A percentile compares a stretch with the other conserved stretches of the same genome.
These are phyloP conservation scores for Lentinula boryana DNA, from an alignment of 768 basidiomycete species.

Conservation along the genomic window DNA sequence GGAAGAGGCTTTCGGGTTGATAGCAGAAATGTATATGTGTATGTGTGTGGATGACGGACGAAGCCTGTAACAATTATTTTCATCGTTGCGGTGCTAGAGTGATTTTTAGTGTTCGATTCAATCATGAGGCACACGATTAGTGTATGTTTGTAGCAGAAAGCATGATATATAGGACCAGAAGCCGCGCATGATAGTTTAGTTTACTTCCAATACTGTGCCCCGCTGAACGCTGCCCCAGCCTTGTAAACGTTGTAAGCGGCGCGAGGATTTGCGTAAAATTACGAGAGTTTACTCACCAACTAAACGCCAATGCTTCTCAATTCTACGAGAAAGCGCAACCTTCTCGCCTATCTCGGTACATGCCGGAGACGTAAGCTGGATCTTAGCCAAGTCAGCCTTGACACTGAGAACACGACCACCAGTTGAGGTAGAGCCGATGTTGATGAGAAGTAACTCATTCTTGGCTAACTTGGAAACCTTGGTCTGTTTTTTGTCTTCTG, in stretches of 20 bases:
- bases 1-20: too few relatives aligned
- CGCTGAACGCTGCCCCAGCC: constrained; percentile 80
- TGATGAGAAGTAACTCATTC: constrained; percentile 90
- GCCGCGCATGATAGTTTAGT: constrained; percentile 30
- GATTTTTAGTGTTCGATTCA: too few relatives aligned
- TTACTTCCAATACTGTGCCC: constrained; percentile 77
- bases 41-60: too few relatives aligned
- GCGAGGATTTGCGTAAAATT: neutral
- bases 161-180: too few relatives aligned
- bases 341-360: constrained; percentile 98
- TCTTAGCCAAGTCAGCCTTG: constrained; percentile 93
- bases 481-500: constrained; percentile 98
- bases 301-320: constrained; percentile 98
- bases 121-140: too few relatives aligned
- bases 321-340: constrained; percentile 89
- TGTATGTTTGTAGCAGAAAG: too few relatives aligned
- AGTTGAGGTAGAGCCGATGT: constrained; percentile 96
- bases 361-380: constrained; percentile 88
- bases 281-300: constrained; percentile 58
- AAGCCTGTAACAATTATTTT: too few relatives aligned
- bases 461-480: constrained; percentile 90
- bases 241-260: constrained; percentile 13
- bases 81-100: too few relatives aligned
- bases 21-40: too few relatives aligned
- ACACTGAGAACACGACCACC: constrained; percentile 93